Conservation (phyloP, 129 eudicot genomes). For the Centella asiatica region DNA sequence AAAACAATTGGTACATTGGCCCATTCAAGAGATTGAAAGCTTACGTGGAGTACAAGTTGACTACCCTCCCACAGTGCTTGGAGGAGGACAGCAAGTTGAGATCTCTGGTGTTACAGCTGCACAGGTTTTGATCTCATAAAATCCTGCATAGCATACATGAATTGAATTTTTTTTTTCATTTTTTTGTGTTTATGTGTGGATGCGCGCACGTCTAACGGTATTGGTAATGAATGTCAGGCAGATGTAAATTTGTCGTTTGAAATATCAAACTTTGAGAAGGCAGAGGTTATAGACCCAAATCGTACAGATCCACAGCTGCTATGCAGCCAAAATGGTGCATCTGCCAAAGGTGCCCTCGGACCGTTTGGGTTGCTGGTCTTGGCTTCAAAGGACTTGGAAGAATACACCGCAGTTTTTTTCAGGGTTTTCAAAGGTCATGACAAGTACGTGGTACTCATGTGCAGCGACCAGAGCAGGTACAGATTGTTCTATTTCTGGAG, state of each 20-base stretch:
- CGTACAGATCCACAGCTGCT: conserved; percentile 38
- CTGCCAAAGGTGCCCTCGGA: conserved; percentile 37
- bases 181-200: too few species aligned
- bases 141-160: too few species aligned
- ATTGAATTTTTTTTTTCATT: too few species aligned
- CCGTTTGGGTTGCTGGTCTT: conserved; percentile 80
- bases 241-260: conserved; percentile 48
- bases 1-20: conserved; percentile 61
- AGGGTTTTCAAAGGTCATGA: conserved; percentile 27
- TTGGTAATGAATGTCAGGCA: too few species aligned
- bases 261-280: conserved; percentile 28
- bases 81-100: conserved; percentile 34
- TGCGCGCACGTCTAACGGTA: too few species aligned
- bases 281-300: conserved; percentile 26
- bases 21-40: conserved; percentile 42
- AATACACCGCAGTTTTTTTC: conserved; percentile 61
- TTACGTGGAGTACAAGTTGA: conserved; percentile 27
- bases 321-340: conserved; percentile 34
- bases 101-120: conserved; percentile 49
- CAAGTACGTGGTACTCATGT: conserved; percentile 48
- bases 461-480: conserved; percentile 76
- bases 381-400: conserved; percentile 54
- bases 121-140: too few species aligned
- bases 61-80: conserved; percentile 23
- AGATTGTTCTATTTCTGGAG: neutral